phyloP scores from a whole-genome alignment of 73 alveolate genomes.

The Paramecium caudatum region DNA sequence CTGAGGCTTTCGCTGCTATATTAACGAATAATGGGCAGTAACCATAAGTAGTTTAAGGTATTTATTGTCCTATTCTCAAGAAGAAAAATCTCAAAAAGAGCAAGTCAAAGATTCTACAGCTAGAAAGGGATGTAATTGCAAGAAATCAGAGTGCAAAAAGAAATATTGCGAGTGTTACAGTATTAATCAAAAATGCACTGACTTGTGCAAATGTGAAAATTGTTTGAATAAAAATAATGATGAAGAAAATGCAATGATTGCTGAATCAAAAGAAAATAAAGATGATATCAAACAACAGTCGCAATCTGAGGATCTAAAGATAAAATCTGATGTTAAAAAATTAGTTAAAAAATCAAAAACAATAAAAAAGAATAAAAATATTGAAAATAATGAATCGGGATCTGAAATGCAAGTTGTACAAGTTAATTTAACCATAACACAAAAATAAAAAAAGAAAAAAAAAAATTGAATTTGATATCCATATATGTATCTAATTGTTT shows the following conservation, averaged over 20 bases:
- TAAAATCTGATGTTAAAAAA: too few species aligned
- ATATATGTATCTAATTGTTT: too few species aligned
- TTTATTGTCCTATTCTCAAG: background rate
- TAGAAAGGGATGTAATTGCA: constrained; percentile 83
- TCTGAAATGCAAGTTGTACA: background rate
- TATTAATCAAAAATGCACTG: constrained; percentile 76
- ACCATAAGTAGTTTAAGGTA: constrained; percentile 56
- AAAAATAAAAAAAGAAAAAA: background rate
- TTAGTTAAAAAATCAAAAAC: too few species aligned
- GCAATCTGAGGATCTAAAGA: too few species aligned
- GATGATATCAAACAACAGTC: too few species aligned
- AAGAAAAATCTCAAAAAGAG: constrained; percentile 1
- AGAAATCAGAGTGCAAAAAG: constrained; percentile 83
- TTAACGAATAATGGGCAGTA: constrained; percentile 11
- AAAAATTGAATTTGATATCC: background rate
- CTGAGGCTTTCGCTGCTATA: constrained; percentile 68
- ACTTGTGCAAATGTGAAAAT: constrained; percentile 77
- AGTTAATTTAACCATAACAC: constrained; percentile 4
- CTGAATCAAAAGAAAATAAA: too few species aligned
- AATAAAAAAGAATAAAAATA: too few species aligned
- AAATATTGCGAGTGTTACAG: constrained; percentile 85
- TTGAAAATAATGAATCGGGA: too few species aligned
- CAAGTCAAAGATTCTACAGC: background rate
- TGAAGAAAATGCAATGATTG: too few species aligned
- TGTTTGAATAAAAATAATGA: constrained; percentile 10